Conservation (phyloP, 2,329 filamentous ascomycete species). For the Aspergillus puulaauensis region DNA sequence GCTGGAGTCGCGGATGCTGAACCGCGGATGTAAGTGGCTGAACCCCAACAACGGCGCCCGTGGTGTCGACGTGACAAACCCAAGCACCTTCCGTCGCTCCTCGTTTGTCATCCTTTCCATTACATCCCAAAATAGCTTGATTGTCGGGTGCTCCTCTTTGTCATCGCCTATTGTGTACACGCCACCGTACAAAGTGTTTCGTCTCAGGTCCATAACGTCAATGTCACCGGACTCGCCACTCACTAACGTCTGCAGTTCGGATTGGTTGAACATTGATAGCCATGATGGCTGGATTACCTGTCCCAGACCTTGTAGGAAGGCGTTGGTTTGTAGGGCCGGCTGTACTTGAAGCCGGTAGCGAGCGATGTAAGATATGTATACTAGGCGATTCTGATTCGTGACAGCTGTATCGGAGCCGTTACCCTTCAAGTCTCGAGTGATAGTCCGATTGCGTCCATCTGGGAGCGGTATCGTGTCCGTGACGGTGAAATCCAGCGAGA, state of each 20-base stretch:
- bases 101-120: constrained; percentile 73
- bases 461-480: constrained; percentile 63
- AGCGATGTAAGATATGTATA: constrained; percentile 93
- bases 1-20: constrained; percentile 85
- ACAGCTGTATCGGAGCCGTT: constrained; percentile 75
- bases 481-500: constrained; percentile 85
- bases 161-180: constrained; percentile 90
- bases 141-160: constrained; percentile 76
- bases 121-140: constrained; percentile 88
- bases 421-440: constrained; percentile 73
- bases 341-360: constrained; percentile 82
- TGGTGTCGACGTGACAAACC: constrained; percentile 93
- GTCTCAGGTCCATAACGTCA: constrained; percentile 79
- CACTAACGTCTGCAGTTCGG: constrained; percentile 88
- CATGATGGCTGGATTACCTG: constrained; percentile 87
- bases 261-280: constrained; percentile 98
- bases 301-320: constrained; percentile 82
- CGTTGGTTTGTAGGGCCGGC: constrained; percentile 75
- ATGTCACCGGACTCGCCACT: constrained; percentile 84
- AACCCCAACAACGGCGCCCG: constrained; percentile 88
- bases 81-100: constrained; percentile 81
- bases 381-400: constrained; percentile 85
- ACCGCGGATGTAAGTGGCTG: constrained; percentile 76
- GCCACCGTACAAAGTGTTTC: constrained; percentile 83
- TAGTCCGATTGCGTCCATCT: constrained; percentile 56